A percentile compares a stretch with the other conserved stretches of the same genome.
These are phyloP conservation scores for Vitis labrusca DNA, from an alignment of 164 flowering plant species.

Conservation along the genomic window DNA sequence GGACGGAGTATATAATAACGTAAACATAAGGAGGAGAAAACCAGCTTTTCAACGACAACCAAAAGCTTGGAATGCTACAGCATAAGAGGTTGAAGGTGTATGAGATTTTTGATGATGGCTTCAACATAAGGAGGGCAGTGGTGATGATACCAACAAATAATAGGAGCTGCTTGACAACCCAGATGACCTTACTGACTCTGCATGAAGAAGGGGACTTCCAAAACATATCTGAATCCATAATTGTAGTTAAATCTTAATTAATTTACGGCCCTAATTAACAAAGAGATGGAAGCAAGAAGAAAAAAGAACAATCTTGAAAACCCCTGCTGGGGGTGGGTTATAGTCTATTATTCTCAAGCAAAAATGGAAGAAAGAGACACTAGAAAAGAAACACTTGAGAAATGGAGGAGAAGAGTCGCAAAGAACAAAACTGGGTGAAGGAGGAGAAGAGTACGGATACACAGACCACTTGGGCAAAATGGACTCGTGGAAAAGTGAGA, in stretches of 20 bases:
- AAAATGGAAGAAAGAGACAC: too few relatives aligned
- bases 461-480: too few relatives aligned
- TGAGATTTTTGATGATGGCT: constrained; percentile 15
- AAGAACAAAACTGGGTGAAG: too few relatives aligned
- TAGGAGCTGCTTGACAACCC: constrained; percentile 16
- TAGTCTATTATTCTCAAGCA: too few relatives aligned
- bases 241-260: background rate
- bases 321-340: too few relatives aligned
- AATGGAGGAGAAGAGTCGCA: too few relatives aligned
- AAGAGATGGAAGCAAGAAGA: background rate
- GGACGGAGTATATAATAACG: constrained; percentile 26
- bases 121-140: constrained; percentile 13
- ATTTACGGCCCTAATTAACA: background rate
- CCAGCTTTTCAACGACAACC: constrained; percentile 13
- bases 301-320: too few relatives aligned
- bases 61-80: constrained; percentile 15
- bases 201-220: background rate
- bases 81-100: background rate
- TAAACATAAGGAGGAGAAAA: constrained; percentile 28
- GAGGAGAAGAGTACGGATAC: too few relatives aligned
- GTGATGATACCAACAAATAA: constrained; percentile 12
- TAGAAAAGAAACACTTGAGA: too few relatives aligned
- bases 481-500: too few relatives aligned
- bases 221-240: background rate
- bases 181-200: constrained; percentile 8